Evolutionary conservation across 352 stramenopile species (phyloP), one percentile per base, ranked within the genome.

Genomic region (Globisporangium lucens): DNA sequence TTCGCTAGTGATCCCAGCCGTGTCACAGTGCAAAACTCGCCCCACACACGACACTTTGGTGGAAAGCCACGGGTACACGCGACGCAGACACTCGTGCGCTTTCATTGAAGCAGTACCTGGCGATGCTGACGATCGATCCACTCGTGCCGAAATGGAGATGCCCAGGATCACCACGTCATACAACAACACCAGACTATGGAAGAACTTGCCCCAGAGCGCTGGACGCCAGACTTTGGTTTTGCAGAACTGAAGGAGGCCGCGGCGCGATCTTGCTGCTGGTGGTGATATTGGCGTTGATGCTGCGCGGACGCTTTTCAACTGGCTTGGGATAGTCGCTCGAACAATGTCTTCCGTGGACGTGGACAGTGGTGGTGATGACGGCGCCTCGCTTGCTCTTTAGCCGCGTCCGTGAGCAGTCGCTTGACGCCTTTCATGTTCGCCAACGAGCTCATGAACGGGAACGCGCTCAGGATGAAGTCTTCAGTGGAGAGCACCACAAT

Each of bases 1-100:
- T n/a, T 46, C 8, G 20, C 59, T 43, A n/a, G 12, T 12, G 59
- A 65, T 41, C 24, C 43, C 43, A 43, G 59, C 27, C 4, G 8
- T 13, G 15, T 17, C 41, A 43, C 59, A 65, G 36, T 41, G 33
- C 15, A 65, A 27, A 46, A 65, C n/a, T 13, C 59, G 59, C 24
- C 59, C 59, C 20, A 56, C 59, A 27, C 59, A 65, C 24, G 59
- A 29, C 20, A 56, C 59, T 30, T 65, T 56, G 24, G 59, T 65
- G 3, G 59, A 65, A 4, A 65, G 41, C 59, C 59, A 65, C 59
- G 59, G 59, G 29, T 57, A 35, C 15, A 65, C 46, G 43, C 43
- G 43, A 56, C 53, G 15, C 15, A 65, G 41, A n/a, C 59, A 65
- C 58, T 49, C 46, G 27, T 30, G 55, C 27, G 29, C 41, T 35